phyloP scores from a whole-genome alignment of 768 basidiomycete genomes.

The Brasilioporus rufonigricans region DNA sequence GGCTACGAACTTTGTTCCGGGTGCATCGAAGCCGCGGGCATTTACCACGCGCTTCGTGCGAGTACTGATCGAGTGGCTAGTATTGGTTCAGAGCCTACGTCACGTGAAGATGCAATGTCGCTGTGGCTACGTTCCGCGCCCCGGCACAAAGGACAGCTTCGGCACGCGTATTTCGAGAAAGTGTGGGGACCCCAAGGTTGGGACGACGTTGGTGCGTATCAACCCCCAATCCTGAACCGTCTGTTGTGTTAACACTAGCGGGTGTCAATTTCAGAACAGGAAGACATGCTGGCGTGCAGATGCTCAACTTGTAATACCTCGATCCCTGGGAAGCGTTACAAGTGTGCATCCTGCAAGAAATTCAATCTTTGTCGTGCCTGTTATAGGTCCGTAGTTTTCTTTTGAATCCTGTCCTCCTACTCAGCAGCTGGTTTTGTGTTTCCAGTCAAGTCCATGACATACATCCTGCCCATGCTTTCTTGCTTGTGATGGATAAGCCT shows the following conservation, averaged over 20 bases:
- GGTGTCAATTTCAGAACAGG: conserved; percentile 53
- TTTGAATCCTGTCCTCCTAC: neutral
- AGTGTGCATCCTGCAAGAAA: conserved; percentile 78
- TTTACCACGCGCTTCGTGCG: conserved; percentile 70
- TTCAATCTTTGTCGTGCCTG: conserved; percentile 83
- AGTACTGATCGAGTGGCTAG: conserved; percentile 33
- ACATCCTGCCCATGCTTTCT: conserved; percentile 86
- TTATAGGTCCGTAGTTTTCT: conserved; percentile 55
- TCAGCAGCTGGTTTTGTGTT: neutral
- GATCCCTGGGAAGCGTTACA: conserved; percentile 68
- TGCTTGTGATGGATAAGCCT: conserved; percentile 69
- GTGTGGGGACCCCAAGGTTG: conserved; percentile 82
- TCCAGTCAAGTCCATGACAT: conserved; percentile 85
- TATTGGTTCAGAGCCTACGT: conserved; percentile 39
- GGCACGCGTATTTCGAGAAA: conserved; percentile 86
- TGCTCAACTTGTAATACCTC: conserved; percentile 81
- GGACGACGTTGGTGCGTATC: conserved; percentile 80
- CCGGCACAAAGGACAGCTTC: conserved; percentile 66
- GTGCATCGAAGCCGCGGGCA: conserved; percentile 77
- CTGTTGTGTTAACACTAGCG: conserved; percentile 2
- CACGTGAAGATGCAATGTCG: conserved; percentile 55
- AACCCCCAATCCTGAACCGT: neutral
- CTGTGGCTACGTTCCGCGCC: conserved; percentile 68
- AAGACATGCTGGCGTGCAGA: conserved; percentile 57
- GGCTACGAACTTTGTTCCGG: conserved; percentile 86